A percentile compares a stretch with the other conserved stretches of the same genome.
phyloP scores from a whole-genome alignment of 768 basidiomycete genomes.

The Myochromella boudieri region DNA sequence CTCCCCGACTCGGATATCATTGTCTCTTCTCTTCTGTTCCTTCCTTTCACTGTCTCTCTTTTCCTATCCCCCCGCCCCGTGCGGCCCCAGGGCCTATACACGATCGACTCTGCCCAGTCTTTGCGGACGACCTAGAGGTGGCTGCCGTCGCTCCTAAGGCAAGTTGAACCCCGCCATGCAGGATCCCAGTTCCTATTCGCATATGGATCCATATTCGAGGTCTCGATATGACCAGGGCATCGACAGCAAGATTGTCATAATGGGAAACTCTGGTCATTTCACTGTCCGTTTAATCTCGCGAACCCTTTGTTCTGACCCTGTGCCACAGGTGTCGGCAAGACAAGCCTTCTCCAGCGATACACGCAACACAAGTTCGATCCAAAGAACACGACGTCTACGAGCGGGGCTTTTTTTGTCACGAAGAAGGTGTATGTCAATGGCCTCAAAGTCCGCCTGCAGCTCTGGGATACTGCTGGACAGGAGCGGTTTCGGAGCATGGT shows the following conservation, averaged over 20 bases:
- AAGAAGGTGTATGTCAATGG: constrained; percentile 89
- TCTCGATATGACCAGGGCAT: constrained; percentile 80
- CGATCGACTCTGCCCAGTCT: constrained; percentile 19
- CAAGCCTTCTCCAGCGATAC: constrained; percentile 86
- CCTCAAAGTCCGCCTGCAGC: constrained; percentile 80
- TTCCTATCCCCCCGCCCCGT: constrained; percentile 39
- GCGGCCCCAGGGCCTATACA: constrained; percentile 42
- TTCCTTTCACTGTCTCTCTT: constrained; percentile 27
- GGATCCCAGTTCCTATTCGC: constrained; percentile 52
- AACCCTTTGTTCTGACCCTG: constrained; percentile 1
- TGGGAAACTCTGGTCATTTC: constrained; percentile 70
- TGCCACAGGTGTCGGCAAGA: constrained; percentile 82
- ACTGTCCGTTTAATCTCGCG: constrained; percentile 14
- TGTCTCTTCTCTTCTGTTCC: constrained; percentile 30
- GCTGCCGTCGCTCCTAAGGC: constrained; percentile 18
- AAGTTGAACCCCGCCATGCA: neutral
- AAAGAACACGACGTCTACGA: constrained; percentile 85
- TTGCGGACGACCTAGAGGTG: constrained; percentile 17
- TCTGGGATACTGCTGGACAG: constrained; percentile 95
- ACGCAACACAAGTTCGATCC: constrained; percentile 90
- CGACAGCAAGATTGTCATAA: constrained; percentile 94
- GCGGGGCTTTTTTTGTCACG: constrained; percentile 91
- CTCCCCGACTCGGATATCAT: constrained; percentile 26
- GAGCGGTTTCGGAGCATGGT: constrained; percentile 92
- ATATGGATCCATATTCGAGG: constrained; percentile 64